Conservation (phyloP, 495 filamentous ascomycete genomes). For the Stereocaulon alpinum region DNA sequence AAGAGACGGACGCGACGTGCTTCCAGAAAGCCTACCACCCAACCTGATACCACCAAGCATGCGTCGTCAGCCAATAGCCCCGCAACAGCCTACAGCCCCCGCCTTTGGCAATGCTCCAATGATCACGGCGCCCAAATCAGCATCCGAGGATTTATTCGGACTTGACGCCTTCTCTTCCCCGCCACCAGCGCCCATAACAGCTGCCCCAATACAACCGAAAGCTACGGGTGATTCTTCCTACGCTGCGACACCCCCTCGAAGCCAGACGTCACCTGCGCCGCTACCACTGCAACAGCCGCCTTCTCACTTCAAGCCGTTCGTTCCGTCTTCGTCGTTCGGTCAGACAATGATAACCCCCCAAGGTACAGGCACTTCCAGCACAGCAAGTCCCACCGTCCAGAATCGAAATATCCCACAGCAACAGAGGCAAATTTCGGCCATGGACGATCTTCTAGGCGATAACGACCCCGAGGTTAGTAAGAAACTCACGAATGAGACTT, state of each 20-base stretch:
- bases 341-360: conserved; percentile 71
- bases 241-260: conserved; percentile 30
- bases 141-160: conserved; percentile 85
- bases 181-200: conserved; percentile 32
- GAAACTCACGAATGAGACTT: conserved; percentile 76
- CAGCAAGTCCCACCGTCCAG: conserved; percentile 29
- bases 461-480: conserved; percentile 83
- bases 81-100: conserved; percentile 40
- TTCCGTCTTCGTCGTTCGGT: conserved; percentile 84
- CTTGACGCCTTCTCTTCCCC: conserved; percentile 58
- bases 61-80: conserved; percentile 53
- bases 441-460: conserved; percentile 91
- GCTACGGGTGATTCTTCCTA: conserved; percentile 59
- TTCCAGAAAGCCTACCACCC: conserved; percentile 66
- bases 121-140: conserved; percentile 53
- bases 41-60: conserved; percentile 83
- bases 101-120: conserved; percentile 38
- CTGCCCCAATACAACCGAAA: conserved; percentile 51
- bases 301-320: conserved; percentile 72
- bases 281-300: conserved; percentile 26
- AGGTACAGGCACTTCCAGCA: conserved; percentile 59
- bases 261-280: conserved; percentile 13
- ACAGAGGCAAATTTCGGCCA: conserved; percentile 42
- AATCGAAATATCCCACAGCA: conserved; percentile 31
- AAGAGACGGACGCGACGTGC: conserved; percentile 42